Evolutionary conservation across 768 basidiomycete species (phyloP).

Genomic region (Podaxis sp.): DNA sequence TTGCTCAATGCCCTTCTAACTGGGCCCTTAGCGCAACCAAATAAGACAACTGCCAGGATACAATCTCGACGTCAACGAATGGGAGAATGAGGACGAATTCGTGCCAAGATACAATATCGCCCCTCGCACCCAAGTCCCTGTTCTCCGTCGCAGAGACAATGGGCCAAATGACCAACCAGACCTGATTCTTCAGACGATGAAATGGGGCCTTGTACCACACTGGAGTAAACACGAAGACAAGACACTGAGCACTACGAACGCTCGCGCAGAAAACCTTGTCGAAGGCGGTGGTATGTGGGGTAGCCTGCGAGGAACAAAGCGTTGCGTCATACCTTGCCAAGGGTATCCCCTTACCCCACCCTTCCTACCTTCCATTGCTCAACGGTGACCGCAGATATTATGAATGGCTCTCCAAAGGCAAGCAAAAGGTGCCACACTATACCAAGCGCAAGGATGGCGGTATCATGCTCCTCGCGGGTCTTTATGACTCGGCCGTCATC

Average conservation of each 20-base stretch:
- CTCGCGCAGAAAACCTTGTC: slow-evolving; percentile 78
- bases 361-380: neutral
- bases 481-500: slow-evolving; percentile 75
- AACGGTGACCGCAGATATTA: slow-evolving; percentile 66
- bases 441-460: slow-evolving; percentile 62
- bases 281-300: slow-evolving; percentile 85
- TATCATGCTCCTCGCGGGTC: slow-evolving; percentile 83
- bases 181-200: slow-evolving; percentile 77
- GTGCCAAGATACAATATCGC: slow-evolving; percentile 80
- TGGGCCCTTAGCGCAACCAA: slow-evolving; percentile 30
- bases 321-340: slow-evolving; percentile 81
- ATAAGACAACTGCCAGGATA: slow-evolving; percentile 46
- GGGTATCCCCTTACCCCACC: slow-evolving; percentile 23
- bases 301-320: slow-evolving; percentile 73
- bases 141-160: slow-evolving; percentile 52
- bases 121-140: slow-evolving; percentile 76
- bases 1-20: slow-evolving; percentile 10
- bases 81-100: slow-evolving; percentile 61
- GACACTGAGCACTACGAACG: slow-evolving; percentile 84
- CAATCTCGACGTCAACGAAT: slow-evolving; percentile 49
- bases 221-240: slow-evolving; percentile 78
- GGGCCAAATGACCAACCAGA: slow-evolving; percentile 18
- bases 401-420: slow-evolving; percentile 90
- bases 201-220: slow-evolving; percentile 87
- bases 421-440: slow-evolving; percentile 79